Base-by-base conservation (phyloP, 164 flowering plant species). In the Pachysandra terminalis region DNA sequence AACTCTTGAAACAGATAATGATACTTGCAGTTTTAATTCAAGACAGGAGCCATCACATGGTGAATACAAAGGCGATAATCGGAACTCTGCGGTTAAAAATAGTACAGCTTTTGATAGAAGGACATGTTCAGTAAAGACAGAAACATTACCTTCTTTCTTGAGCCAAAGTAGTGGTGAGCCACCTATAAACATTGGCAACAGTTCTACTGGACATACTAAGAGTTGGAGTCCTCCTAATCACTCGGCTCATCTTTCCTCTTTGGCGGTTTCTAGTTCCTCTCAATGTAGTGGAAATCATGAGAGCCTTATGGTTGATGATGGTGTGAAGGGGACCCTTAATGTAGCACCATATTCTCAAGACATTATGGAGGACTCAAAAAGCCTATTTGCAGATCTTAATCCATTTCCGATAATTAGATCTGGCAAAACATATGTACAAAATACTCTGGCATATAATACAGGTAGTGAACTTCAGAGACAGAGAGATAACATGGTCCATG, bases 341-440 rank as follows among this genome's bases (percentile, higher is more conserved):
- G 82, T 80, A 9, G 84, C 82, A 59, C 95, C 97, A 37, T 81
- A 81, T 76, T 59, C 73, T 53, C 89, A 80, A 65, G 81, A 74
- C 61, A 77, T 51, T 65, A 23, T 58, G 23, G 93, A 88, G 56
- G 90, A 93, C 64, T 58, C 88, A 1, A 85, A 77, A 70, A 77
- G 84, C 76, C 96, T 93, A 57, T 96, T 96, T 82, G 90, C 95
- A 26, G 99, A 95, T 69, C 90, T 95, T 64, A 92, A 95, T 78
- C 99, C 99, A 12, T 88, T 96, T 58, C 90, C 79, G 58, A 77
- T 82, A 16, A 80, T 74, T 74, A 91, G 87, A 58, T 69, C 87
- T 65, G 83, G 83, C 37, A 90, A 85, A 69, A 40, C 24, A 62
- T 75, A 68, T 57, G 61, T 65, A 59, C 87, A 78, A 51, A 83